These are phyloP conservation scores for Calocera viscosa DNA, from an alignment of 768 basidiomycete species.

Conservation along the genomic window DNA sequence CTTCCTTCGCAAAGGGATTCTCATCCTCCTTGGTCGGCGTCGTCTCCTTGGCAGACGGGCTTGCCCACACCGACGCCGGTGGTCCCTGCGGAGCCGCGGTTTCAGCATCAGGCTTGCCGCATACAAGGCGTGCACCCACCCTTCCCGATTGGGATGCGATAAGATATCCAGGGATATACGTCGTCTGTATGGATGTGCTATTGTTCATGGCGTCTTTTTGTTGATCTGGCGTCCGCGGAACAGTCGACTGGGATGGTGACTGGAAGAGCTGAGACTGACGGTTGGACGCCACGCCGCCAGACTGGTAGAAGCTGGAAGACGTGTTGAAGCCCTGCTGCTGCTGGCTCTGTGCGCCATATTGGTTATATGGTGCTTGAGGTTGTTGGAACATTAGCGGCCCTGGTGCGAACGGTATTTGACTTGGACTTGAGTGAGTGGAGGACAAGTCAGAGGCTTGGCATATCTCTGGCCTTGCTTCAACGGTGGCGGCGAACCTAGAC, in stretches of 20 bases:
- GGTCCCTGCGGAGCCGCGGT: not conserved
- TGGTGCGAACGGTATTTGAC: not conserved
- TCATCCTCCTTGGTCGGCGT: slow-evolving; percentile 4
- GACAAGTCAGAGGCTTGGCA: not conserved
- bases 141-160: not conserved
- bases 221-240: not conserved
- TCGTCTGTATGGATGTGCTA: not conserved
- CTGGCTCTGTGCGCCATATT: not conserved
- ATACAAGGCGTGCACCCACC: not conserved
- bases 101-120: not conserved
- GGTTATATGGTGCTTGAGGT: slow-evolving; percentile 1
- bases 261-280: not conserved
- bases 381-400: not conserved
- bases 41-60: not conserved
- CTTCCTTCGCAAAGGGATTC: slow-evolving; percentile 2
- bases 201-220: not conserved
- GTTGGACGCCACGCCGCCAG: not conserved
- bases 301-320: not conserved
- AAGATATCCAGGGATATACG: not conserved
- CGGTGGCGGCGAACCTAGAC: not conserved
- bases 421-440: not conserved
- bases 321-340: slow-evolving; percentile 4
- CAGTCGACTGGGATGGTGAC: not conserved
- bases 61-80: not conserved
- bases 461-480: no score